Evolutionary conservation across 805 yeast species (phyloP).

Genomic region (Debaryomyces maramus): DNA sequence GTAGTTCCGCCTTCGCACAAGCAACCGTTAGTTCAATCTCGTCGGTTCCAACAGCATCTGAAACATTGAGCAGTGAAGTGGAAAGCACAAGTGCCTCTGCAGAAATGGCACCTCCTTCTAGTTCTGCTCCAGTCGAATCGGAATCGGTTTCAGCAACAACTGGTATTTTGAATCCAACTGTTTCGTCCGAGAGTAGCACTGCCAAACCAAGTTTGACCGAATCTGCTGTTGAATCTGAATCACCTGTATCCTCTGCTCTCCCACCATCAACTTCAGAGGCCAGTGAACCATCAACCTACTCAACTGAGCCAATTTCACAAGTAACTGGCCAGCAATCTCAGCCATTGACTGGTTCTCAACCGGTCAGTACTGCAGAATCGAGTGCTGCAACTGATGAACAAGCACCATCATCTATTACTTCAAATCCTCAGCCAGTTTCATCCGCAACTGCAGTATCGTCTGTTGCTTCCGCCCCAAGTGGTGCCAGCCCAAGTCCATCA

Average conservation of each 20-base stretch:
- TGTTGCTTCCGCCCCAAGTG: conserved; percentile 7
- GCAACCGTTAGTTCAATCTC: too few species aligned
- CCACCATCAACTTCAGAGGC: neutral
- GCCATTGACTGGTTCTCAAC: neutral
- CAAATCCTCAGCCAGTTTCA: neutral
- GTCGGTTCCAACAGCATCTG: too few species aligned
- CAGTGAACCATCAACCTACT: too few species aligned
- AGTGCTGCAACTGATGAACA: neutral
- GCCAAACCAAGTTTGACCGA: neutral
- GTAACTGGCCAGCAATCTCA: neutral
- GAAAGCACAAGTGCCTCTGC: too few species aligned
- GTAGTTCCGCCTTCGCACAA: too few species aligned
- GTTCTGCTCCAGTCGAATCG: too few species aligned
- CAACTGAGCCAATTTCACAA: too few species aligned
- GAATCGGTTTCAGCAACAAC: too few species aligned
- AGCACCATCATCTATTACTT: neutral
- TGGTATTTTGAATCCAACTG: too few species aligned
- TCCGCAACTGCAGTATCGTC: conserved; percentile 1
- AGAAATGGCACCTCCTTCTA: too few species aligned
- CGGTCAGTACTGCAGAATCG: neutral
- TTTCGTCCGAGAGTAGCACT: neutral
- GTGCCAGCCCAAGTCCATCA: conserved; percentile 9
- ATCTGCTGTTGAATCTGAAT: neutral
- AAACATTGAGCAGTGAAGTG: too few species aligned
- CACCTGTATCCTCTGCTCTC: neutral